Base-by-base conservation (phyloP, 139 green algal species). In the Haematococcus sp. region DNA sequence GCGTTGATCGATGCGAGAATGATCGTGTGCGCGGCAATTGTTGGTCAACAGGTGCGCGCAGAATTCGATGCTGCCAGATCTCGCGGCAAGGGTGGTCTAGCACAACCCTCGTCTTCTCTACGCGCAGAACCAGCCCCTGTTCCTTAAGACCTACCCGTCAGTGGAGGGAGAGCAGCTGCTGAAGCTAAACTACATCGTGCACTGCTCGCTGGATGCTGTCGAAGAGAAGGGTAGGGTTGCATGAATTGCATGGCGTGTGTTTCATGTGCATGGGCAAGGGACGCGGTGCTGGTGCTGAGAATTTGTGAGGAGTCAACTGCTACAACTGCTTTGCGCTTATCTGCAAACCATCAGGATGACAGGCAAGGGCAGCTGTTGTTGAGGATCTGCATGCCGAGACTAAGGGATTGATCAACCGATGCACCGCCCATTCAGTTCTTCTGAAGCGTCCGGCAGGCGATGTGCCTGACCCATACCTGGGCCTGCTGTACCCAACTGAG, bases 131-230 rank as follows among this genome's bases (percentile, higher is more conserved):
- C 88, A 92, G 27, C 91, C 91, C 19, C 71, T 95, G 22, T 95
- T 89, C 72, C 81, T 95, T 35, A 49, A 83, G 74, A 81, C 75
- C 5, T 92, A 90, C 30, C 56, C 28, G 20, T 66, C 66, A 0
- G 65, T 55, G 23, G 73, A 80, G 1, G 89, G 91, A 17, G 76
- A 91, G 3, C 59, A 75, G 1, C 73, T 93, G 17, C 20, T 65
- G 4, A 89, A 87, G 46, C 91, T 95, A 19, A 89, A 95, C 63
- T 92, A 92, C 69, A 88, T 94, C 28, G 83, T 96, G 3, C 91
- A 96, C 72, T 93, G 89, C 78, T 80, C 89, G 19, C 78, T 96
- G 16, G 91, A 96, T 71, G 87, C 89, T 2, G 81, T 96, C 27
- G 91, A 96, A 31, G 91, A 94, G 77, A 93, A 89, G 52, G 75